Evolutionary conservation across 441 rosid genomes (phyloP).

Genomic region (Francoa sonchifolia): DNA sequence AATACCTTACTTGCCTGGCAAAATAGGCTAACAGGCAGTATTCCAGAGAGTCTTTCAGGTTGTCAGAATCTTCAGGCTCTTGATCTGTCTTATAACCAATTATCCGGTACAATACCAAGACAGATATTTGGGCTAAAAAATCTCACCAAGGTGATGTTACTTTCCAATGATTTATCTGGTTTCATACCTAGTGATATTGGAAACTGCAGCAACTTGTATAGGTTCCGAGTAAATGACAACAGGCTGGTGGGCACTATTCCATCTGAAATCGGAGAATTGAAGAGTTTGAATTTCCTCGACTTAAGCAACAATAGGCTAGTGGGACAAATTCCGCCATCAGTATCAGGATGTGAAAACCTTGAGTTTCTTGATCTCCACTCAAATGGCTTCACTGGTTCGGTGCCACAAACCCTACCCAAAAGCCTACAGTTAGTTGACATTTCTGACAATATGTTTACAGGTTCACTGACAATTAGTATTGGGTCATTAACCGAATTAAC

Average conservation of each 20-base stretch:
- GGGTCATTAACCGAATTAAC: constrained; percentile 56
- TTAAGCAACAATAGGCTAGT: constrained; percentile 32
- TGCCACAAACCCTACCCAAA: constrained; percentile 61
- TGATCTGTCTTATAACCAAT: constrained; percentile 72
- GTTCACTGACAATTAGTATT: constrained; percentile 35
- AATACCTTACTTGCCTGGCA: constrained; percentile 79
- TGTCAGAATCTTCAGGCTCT: constrained; percentile 78
- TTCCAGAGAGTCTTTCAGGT: constrained; percentile 53
- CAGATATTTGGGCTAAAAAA: constrained; percentile 51
- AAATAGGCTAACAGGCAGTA: constrained; percentile 60
- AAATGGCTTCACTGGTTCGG: constrained; percentile 56
- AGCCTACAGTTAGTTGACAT: constrained; percentile 55
- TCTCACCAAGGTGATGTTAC: constrained; percentile 71
- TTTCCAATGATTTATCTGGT: constrained; percentile 47
- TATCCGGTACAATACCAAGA: constrained; percentile 58
- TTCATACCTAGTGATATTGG: constrained; percentile 51
- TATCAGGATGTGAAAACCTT: constrained; percentile 51
- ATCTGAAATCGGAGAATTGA: constrained; percentile 37
- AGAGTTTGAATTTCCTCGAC: constrained; percentile 43
- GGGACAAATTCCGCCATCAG: constrained; percentile 37
- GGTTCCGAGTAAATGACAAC: constrained; percentile 39
- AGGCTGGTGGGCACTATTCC: constrained; percentile 43
- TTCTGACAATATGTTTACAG: constrained; percentile 59
- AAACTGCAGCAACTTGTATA: constrained; percentile 38
- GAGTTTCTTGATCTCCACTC: constrained; percentile 77